Conservation (phyloP, 1,139 yeast genomes). For the Kodamaea suecica region DNA sequence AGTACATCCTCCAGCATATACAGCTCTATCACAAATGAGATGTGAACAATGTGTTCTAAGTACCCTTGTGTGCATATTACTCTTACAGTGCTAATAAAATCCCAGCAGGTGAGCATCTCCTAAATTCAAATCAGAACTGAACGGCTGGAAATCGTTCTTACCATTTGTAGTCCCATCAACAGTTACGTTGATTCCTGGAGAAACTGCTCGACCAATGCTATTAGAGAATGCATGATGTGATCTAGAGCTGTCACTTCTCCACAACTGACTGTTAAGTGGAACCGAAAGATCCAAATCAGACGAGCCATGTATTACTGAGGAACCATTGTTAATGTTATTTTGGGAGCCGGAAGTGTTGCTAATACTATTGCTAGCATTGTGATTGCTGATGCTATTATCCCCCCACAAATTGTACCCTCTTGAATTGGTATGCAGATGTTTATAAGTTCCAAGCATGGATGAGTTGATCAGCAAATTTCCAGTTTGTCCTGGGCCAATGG, state of each 20-base stretch:
- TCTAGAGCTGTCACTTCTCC: constrained; percentile 5
- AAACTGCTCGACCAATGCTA: not conserved
- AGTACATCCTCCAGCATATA: too few relatives aligned
- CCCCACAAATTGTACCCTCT: constrained; percentile 7
- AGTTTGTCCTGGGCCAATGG: constrained; percentile 3
- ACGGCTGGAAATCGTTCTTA: constrained; percentile 11
- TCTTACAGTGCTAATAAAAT: too few relatives aligned
- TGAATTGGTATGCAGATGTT: not conserved
- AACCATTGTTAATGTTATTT: not conserved
- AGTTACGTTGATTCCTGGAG: not conserved
- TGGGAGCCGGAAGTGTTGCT: too few relatives aligned
- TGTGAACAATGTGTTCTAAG: too few relatives aligned
- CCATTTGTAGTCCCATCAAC: not conserved
- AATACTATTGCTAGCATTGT: not conserved
- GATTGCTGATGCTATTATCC: constrained; percentile 1
- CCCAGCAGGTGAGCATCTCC: not conserved
- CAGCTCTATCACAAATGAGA: too few relatives aligned
- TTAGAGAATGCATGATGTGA: constrained; percentile 3
- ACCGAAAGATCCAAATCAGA: not conserved
- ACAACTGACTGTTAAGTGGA: constrained; percentile 2
- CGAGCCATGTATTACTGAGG: too few relatives aligned
- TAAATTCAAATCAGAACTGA: constrained; percentile 11
- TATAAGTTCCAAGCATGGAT: constrained; percentile 1
- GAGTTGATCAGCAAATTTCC: constrained; percentile 1
- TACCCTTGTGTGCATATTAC: too few relatives aligned